Base-by-base conservation (phyloP, 129 eudicot species). In the Tanacetum coccineum region DNA sequence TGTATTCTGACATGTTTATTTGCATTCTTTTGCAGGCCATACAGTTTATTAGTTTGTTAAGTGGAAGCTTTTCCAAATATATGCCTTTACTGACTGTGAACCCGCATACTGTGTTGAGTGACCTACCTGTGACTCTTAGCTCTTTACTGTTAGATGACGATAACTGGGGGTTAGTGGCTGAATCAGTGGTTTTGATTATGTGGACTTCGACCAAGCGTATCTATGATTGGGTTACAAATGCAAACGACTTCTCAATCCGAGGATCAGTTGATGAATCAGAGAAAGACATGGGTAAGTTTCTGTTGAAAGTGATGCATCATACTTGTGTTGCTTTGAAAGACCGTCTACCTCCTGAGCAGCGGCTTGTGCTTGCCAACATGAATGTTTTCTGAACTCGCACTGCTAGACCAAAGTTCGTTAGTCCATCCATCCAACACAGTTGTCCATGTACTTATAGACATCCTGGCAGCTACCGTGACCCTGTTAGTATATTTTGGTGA, bases 351-450 rank as follows among this genome's bases (percentile, higher is more conserved):
- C 78, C 60, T 4, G 91, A 88, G 47, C 83, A 88, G 61, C 95
- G 62, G 79, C 87, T 93, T 36, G 40, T 69, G 76, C 95, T 93
- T 62, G 96, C 96, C 57, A 86, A 88, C 81, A 80, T 92, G 84
- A 64, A 68, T 9, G 13, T 81, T 32, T 70, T 76, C 64, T 78
- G 48, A 70, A 32, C 48, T 72, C 13, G 53, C 22, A 19, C 42
- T 32, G 17, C 15, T 8, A 59, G 47, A 12, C 36, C 25, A 13
- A 6, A 26, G 4, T 21, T 32, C 0, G 45, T 6, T 26, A 12
- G 40, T 57, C 13, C 40, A 57, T 56, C 32, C 15, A 56, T 56
- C 62, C 17, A 57, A 30, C 14, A 12, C 25, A 9, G 26, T 2
- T 25, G 40, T 57, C 9, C 4, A 56, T 56, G 62, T 6, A 20